Conservation (phyloP, 768 basidiomycete species). For the Psilocybe tampanensis region DNA sequence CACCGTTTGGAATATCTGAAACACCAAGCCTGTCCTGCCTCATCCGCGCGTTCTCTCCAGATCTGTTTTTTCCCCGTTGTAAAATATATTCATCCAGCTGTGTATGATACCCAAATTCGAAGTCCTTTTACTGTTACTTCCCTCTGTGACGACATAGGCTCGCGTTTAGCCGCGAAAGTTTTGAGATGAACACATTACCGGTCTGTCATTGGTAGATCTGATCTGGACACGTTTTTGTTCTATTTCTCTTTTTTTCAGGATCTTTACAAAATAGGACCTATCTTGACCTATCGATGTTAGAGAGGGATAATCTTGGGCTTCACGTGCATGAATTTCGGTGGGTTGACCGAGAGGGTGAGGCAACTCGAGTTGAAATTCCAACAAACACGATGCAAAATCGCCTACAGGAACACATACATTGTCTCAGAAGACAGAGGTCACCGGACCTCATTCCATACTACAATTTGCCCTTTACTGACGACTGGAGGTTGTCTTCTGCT, state of each 20-base stretch:
- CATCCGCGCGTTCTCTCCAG: slow-evolving; percentile 10
- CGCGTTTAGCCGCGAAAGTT: slow-evolving; percentile 25
- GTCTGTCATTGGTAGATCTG: slow-evolving; percentile 11
- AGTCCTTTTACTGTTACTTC: slow-evolving; percentile 15
- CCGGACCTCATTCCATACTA: slow-evolving; percentile 42
- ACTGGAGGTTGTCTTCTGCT: slow-evolving; percentile 40
- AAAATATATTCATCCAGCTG: slow-evolving; percentile 22
- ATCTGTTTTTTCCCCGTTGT: slow-evolving; percentile 15
- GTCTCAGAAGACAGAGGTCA: slow-evolving; percentile 34
- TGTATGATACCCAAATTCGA: slow-evolving; percentile 19
- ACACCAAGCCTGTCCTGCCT: slow-evolving; percentile 8
- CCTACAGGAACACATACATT: slow-evolving; percentile 30
- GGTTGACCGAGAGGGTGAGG: slow-evolving; percentile 25
- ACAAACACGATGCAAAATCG: slow-evolving; percentile 41
- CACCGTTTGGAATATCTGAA: slow-evolving; percentile 50
- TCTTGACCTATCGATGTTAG: slow-evolving; percentile 28
- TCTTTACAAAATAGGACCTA: slow-evolving; percentile 15
- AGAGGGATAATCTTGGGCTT: slow-evolving; percentile 28
- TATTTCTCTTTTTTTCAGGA: slow-evolving; percentile 10
- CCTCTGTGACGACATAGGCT: slow-evolving; percentile 23
- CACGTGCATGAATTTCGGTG: slow-evolving; percentile 30
- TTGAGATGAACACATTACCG: slow-evolving; percentile 10
- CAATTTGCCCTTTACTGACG: slow-evolving; percentile 59
- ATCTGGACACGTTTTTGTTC: not conserved
- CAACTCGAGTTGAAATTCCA: slow-evolving; percentile 33